Evolutionary conservation across 805 yeast genomes (phyloP), one percentile per base, ranked within the genome.

Genomic region (Zygosaccharomyces siamensis): DNA sequence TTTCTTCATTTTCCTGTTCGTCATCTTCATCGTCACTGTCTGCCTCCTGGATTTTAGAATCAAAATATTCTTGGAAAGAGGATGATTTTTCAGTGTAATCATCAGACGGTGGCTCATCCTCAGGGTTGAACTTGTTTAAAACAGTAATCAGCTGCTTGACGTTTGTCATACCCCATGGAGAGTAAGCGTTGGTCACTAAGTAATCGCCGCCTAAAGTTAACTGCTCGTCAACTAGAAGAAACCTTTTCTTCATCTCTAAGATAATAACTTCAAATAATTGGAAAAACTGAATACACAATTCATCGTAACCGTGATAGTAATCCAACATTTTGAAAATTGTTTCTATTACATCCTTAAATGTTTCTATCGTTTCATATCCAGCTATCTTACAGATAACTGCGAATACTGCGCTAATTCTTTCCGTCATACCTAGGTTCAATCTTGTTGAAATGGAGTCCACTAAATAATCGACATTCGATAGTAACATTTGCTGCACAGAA

Each of bases 321-420:
- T 92, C 98, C 43, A 92, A 72, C 31, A 90, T 69, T 16, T 83
- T 79, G 63, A 92, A 89, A 53, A 89, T 75, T 3, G 89, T 80
- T 42, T 81, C 77, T 16, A 92, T 70, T 0, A 92, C 73, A 63
- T 92, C 98, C 44, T 74, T 78, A 45, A 92, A 72, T 50, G 81
- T 87, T 28, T 75, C 73, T 11, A 89, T 69, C 21, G 89, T 70
- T 27, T 77, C 71, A 7, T 76, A 70, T 0, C 97, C 97, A 0
- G 90, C 83, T 23, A 89, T 72, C 54, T 76, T 79, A 26, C 88
- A 73, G 40, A 92, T 68, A 3, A 88, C 83, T 40, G 84, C 74
- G 35, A 92, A 69, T 3, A 90, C 81, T 0, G 82, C 80, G 3
- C 89, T 76, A 7, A 89, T 74, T 2, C 96, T 92, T 1, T 89